Percentiles rank a stretch among this genome's conserved stretches.
Evolutionary conservation across 495 filamentous ascomycete genomes (phyloP).

Genomic region (Aspergillus avenaceus): DNA sequence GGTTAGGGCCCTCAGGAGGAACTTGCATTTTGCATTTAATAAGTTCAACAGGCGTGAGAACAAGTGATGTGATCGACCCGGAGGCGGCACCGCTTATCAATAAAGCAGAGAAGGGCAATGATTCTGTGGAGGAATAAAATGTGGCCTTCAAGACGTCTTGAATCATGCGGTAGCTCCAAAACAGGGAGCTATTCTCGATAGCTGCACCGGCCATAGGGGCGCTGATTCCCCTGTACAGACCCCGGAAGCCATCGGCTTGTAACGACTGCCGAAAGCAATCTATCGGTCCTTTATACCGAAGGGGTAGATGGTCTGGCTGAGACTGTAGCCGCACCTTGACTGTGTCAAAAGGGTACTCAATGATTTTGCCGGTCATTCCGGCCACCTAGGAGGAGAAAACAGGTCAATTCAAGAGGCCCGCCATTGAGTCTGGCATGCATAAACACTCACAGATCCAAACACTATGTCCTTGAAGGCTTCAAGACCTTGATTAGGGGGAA

Average conservation of each 20-base stretch:
- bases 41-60: slow-evolving; percentile 93
- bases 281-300: slow-evolving; percentile 79
- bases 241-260: slow-evolving; percentile 61
- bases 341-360: slow-evolving; percentile 98
- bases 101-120: slow-evolving; percentile 68
- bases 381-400: slow-evolving; percentile 59
- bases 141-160: slow-evolving; percentile 63
- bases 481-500: slow-evolving; percentile 50
- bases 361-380: slow-evolving; percentile 87
- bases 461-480: slow-evolving; percentile 76
- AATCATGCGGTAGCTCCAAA: slow-evolving; percentile 76
- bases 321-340: slow-evolving; percentile 76
- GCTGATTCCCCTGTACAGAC: slow-evolving; percentile 89
- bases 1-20: slow-evolving; percentile 39
- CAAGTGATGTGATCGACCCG: slow-evolving; percentile 84
- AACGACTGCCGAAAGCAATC: slow-evolving; percentile 92
- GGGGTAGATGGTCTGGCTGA: slow-evolving; percentile 77
- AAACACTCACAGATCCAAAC: slow-evolving; percentile 74
- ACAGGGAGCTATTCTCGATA: slow-evolving; percentile 87
- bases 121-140: slow-evolving; percentile 44
- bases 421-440: not conserved
- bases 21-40: slow-evolving; percentile 99
- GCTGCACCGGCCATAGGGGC: slow-evolving; percentile 90
- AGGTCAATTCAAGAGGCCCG: slow-evolving; percentile 6
- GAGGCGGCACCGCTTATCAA: slow-evolving; percentile 74